A percentile compares a stretch with the other conserved stretches of the same genome.
Evolutionary conservation across 2,329 filamentous ascomycete genomes (phyloP).

Genomic region (Neospermospora avenae): DNA sequence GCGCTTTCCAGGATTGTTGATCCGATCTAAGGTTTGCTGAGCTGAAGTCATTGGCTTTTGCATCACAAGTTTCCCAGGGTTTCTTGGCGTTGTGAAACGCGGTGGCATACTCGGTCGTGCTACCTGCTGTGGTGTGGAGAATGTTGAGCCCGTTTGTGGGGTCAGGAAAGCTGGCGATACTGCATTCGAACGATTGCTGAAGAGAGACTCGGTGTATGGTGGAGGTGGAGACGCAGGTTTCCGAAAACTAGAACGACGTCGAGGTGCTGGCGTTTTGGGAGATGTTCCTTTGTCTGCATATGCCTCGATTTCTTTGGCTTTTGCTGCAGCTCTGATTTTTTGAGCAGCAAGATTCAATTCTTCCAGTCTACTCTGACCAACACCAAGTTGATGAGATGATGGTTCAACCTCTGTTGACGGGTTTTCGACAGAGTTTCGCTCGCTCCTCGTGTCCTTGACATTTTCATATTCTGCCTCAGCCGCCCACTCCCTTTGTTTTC

Average conservation of each 20-base stretch:
- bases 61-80: neutral
- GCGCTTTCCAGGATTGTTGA: neutral
- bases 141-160: neutral
- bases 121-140: neutral
- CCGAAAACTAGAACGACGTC: neutral
- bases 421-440: neutral
- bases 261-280: neutral
- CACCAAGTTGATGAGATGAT: too few species aligned
- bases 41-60: neutral
- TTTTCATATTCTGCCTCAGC: neutral
- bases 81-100: neutral
- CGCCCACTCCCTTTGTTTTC: neutral
- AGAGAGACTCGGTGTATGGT: neutral
- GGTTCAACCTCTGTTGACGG: neutral
- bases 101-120: neutral
- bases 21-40: neutral
- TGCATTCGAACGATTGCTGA: neutral
- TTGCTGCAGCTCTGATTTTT: neutral
- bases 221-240: neutral
- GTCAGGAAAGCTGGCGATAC: neutral
- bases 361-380: neutral
- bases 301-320: neutral
- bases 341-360: neutral
- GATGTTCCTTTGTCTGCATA: neutral
- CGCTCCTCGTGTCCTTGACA: neutral